Base-by-base conservation (phyloP, 306 rosid species). In the Prunus kanzakura region DNA sequence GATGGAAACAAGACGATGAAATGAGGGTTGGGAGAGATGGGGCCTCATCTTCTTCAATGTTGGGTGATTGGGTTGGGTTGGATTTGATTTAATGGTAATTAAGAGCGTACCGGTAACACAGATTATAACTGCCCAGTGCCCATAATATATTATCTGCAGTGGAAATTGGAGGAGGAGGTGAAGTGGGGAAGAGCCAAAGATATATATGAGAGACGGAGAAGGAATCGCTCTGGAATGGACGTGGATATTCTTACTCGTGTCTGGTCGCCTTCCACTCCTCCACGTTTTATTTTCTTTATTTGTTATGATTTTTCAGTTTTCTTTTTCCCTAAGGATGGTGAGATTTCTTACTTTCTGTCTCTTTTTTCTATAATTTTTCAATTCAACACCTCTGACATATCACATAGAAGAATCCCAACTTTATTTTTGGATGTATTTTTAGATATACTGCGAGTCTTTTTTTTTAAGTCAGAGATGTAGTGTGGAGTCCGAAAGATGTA, bases 201-300 rank as follows among this genome's bases (percentile, higher is more conserved):
- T 62, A 15, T 62, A 15, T 5, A 11, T 14, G 19, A 29, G 18
- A 10, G 20, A 46, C 12, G 72, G 55, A 46, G 54, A 22, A 67
- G 32, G 57, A n/a, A n/a, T 67, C 72, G 30, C 38, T 46, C 38
- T 13, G 30, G 13, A 68, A 25, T 3, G 73, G 19, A 20, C 0
- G 56, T 22, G 56, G 72, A 67, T 45, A 67, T 67, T 67, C 72
- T 45, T 43, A 30, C 35, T 45, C 52, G 72, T 67, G 72, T 20
- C 9, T 47, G 58, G 11, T 22, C n/a, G 11, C 11, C 41, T 8
- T 22, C 22, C 67, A 30, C 35, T 68, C 19, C 11, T 12, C 10
- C 32, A 43, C 30, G 20, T 22, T 20, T 2, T 5, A 20, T 67
- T 45, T 67, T 46, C 3, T 13, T 12, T 23, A 1, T 23, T 20